Base-by-base conservation (phyloP, 1,284 basidiomycete species). In the Boletus semigastroideus region DNA sequence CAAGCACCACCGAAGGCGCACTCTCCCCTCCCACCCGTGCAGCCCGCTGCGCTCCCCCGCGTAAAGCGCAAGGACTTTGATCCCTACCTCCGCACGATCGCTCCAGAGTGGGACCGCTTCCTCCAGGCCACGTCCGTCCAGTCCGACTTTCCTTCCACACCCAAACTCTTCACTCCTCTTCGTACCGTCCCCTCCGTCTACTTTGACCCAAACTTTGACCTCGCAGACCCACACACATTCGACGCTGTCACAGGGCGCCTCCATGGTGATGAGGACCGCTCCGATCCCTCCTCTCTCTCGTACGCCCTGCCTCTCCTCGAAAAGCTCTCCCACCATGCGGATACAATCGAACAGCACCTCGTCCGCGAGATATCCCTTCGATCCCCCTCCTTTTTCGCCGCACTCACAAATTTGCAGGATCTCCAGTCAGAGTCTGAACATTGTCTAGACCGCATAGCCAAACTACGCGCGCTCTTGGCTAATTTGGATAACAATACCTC, bases 381-480 rank as follows among this genome's bases (percentile, higher is more conserved):
- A 5, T 93, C 93, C 0, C 84, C 91, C 0, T 94, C 93, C 3
- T 99, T 99, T 80, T 99, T 99, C 66, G 90, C 94, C 1, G 97
- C 96, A 1, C 82, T 99, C 20, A 85, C 92, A 10, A 98, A 98
- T 67, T 78, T 99, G 12, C 92, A 98, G 64, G 89, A 94, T 57
- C 81, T 99, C 6, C 91, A 94, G 63, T 84, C 89, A 6, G 93
- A 98, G 67, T 94, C 93, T 0, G 80, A 87, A 33, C 83, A 86
- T 28, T 96, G 94, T 62, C 76, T 98, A 5, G 71, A 76, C 22
- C 85, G 90, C 49, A 92, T 98, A 55, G 75, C 79, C 5, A 75
- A 83, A 27, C 78, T 99, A 11, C 87, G 90, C 31, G 67, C 70
- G 0, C 81, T 92, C 54, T 77, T 98, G 9, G 77, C 78, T 34